Percentiles rank a stretch among this genome's conserved stretches.
phyloP scores from a whole-genome alignment of 78 protist genomes.

The Dictyostelium brefeldianum region DNA sequence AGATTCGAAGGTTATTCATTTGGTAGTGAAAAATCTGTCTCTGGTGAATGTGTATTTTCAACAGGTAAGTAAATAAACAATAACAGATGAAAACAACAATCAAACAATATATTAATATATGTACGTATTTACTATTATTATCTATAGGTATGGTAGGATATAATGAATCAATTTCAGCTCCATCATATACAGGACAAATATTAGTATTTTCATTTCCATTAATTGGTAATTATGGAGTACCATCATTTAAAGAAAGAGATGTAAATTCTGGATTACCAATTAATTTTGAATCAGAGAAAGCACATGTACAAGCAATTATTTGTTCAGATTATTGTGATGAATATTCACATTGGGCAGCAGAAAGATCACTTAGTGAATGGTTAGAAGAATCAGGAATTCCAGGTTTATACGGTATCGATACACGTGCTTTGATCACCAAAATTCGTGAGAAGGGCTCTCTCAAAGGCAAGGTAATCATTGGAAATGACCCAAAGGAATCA shows the following conservation, averaged over 20 bases:
- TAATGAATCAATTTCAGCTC: constrained; percentile 97
- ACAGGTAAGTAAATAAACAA: constrained; percentile 81
- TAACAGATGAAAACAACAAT: not conserved
- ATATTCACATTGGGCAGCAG: constrained; percentile 96
- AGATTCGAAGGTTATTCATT: constrained; percentile 90
- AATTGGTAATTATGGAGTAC: constrained; percentile 98
- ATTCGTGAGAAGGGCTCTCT: constrained; percentile 94
- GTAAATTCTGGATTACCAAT: constrained; percentile 85
- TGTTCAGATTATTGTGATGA: constrained; percentile 92
- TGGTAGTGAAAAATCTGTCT: constrained; percentile 87
- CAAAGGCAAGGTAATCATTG: constrained; percentile 93
- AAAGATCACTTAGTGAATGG: constrained; percentile 93
- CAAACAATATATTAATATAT: not conserved
- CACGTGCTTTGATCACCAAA: constrained; percentile 95
- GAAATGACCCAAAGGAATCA: constrained; percentile 69
- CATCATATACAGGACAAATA: constrained; percentile 97
- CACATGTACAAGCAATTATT: constrained; percentile 91
- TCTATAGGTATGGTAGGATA: constrained; percentile 96
- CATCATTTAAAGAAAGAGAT: constrained; percentile 71
- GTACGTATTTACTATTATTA: not conserved
- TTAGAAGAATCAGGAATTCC: constrained; percentile 91
- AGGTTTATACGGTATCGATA: constrained; percentile 96
- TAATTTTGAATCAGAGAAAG: constrained; percentile 89
- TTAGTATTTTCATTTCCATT: constrained; percentile 96
- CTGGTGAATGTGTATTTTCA: constrained; percentile 97